These are phyloP conservation scores for Claviceps maximensis DNA, from an alignment of 2,329 filamentous ascomycete genomes.

Conservation along the genomic window DNA sequence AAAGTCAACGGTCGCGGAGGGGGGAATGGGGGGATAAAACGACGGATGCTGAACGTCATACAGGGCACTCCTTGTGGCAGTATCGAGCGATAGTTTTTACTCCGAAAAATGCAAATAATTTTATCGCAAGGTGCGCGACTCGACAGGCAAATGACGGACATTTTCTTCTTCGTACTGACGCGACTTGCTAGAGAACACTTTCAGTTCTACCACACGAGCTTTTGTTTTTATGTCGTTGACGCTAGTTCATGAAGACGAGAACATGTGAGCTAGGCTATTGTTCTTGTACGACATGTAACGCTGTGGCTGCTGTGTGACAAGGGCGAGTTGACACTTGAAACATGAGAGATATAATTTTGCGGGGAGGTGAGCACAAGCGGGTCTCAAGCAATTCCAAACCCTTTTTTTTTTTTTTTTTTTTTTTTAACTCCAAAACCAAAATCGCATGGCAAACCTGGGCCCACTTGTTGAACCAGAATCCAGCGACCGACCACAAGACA, in stretches of 20 bases:
- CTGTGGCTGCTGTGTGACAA: no score
- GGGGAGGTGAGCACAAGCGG: background rate
- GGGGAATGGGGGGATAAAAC: no score
- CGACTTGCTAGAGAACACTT: background rate
- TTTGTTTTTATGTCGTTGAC: background rate
- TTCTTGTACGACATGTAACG: no score
- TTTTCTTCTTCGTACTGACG: background rate
- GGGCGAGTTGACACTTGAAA: background rate
- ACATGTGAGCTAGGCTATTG: no score
- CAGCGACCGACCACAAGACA: no score
- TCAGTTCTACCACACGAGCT: background rate
- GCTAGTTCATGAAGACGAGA: background rate
- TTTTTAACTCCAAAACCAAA: no score
- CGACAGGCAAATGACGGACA: background rate
- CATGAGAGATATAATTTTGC: background rate
- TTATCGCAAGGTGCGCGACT: background rate
- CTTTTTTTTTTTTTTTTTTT: no score
- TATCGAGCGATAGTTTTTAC: background rate
- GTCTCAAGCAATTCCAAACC: no score
- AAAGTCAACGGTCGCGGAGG: no score
- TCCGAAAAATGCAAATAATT: background rate
- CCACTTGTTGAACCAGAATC: no score
- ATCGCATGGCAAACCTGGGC: no score
- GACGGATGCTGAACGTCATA: background rate
- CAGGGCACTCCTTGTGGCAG: background rate